Conservation (phyloP, 2,329 filamentous ascomycete species). For the Ascochyta fabae region DNA sequence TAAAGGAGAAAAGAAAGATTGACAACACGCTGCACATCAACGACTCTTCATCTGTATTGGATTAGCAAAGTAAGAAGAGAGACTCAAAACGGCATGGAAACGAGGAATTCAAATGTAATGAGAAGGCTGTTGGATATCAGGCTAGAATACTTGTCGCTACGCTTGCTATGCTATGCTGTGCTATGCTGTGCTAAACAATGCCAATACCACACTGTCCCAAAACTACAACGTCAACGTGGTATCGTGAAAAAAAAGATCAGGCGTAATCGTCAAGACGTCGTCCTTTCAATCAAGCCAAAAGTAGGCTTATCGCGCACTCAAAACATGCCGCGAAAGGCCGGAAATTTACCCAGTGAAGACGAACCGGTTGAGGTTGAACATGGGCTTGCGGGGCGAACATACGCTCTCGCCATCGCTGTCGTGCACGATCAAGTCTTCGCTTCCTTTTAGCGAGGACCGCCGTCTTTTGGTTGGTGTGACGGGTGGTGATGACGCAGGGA, state of each 20-base stretch:
- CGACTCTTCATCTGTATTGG: too few relatives aligned
- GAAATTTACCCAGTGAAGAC: conserved; percentile 38
- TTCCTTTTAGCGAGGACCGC: conserved; percentile 47
- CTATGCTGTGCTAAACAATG: conserved; percentile 8
- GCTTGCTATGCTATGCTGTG: conserved; percentile 9
- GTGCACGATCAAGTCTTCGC: conserved; percentile 56
- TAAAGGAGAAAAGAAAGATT: too few relatives aligned
- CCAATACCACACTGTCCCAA: neutral
- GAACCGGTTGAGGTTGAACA: conserved; percentile 51
- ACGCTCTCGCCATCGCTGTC: conserved; percentile 53
- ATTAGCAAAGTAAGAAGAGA: too few relatives aligned
- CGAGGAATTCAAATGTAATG: neutral
- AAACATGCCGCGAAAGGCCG: too few relatives aligned
- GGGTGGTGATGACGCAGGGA: conserved; percentile 39
- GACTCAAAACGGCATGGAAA: too few relatives aligned
- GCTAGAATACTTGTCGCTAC: neutral
- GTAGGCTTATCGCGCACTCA: too few relatives aligned
- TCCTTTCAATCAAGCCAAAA: too few relatives aligned
- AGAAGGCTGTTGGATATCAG: neutral
- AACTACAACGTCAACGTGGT: neutral
- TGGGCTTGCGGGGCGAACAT: conserved; percentile 42
- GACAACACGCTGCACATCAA: too few relatives aligned
- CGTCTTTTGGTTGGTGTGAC: conserved; percentile 29
- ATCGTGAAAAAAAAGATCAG: neutral
- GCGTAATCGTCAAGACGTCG: neutral